Evolutionary conservation across 1,139 yeast genomes (phyloP).

Genomic region (Komagataea norvegica): DNA sequence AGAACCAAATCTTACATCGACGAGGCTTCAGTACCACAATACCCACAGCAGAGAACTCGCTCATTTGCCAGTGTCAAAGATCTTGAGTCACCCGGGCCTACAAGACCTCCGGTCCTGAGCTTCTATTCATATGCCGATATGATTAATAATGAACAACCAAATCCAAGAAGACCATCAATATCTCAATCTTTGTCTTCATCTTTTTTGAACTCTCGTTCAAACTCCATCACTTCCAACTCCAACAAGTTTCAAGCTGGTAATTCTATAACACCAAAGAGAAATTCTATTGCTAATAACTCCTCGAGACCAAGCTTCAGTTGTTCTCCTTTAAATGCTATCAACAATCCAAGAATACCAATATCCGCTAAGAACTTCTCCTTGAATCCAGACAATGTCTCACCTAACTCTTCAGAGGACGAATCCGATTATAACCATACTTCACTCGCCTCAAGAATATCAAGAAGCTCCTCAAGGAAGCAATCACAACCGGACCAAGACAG

Average conservation of each 20-base stretch:
- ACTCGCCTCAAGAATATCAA: conserved; percentile 10
- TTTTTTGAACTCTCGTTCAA: conserved; percentile 26
- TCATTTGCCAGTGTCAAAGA: conserved; percentile 35
- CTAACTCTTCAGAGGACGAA: conserved; percentile 28
- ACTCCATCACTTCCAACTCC: conserved; percentile 11
- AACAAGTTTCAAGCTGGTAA: conserved; percentile 5
- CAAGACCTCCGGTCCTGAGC: conserved; percentile 46
- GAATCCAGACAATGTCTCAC: conserved; percentile 22
- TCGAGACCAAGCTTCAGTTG: conserved; percentile 4
- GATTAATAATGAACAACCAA: conserved; percentile 55
- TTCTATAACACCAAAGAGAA: conserved; percentile 17
- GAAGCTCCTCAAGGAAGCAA: conserved; percentile 2
- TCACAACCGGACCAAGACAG: not conserved
- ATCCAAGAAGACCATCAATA: conserved; percentile 54
- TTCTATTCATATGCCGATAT: conserved; percentile 81
- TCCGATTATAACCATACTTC: conserved; percentile 19
- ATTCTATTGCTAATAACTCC: conserved; percentile 5
- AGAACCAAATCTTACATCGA: conserved; percentile 28
- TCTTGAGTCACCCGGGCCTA: conserved; percentile 14
- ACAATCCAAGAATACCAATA: conserved; percentile 9
- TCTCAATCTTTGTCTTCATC: conserved; percentile 35
- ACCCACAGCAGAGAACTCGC: conserved; percentile 26
- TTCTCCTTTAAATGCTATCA: conserved; percentile 13
- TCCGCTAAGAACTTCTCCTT: conserved; percentile 21
- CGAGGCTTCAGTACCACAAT: conserved; percentile 15